Base-by-base conservation (phyloP, 208 protist genomes). In the Leishmania tarentolae region DNA sequence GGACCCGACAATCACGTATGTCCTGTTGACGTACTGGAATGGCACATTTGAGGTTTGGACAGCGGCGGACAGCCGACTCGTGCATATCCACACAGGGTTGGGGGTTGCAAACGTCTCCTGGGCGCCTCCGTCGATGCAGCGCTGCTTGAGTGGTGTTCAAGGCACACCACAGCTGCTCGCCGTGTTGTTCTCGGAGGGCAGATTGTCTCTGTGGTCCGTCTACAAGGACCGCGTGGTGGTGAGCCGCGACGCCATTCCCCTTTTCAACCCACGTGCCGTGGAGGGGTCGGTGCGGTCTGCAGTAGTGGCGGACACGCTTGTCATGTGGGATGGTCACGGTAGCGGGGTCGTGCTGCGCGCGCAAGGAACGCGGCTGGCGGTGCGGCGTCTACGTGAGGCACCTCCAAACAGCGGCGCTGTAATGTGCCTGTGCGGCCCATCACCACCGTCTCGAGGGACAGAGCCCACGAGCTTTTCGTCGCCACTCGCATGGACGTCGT, bases 41-140 rank as follows among this genome's bases (percentile, higher is more conserved):
- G 90, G 92, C 70, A 92, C 89, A 15, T 97, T 97, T 80, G 94
- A 97, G 81, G 90, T 97, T 15, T 97, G 94, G 94, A 93, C 87
- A 76, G 83, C 87, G 15, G 87, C 90, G 72, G 88, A 88, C 44
- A 79, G 83, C 68, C 81, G 86, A 19, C 82, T 97, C 75, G 87
- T 97, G 83, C 92, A 95, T 84, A 83, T 90, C 31, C 90, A 93
- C 86, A 86, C 87, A 65, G 92, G 91, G 53, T 85, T 94, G 69
- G 90, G 91, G 68, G 88, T 97, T n/a, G 84, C 87, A 7, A 85
- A 90, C 79, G 90, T 91, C 57, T 91, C 91, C 35, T 97, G 94
- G 94, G 94, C 91, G 11, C 94, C 94, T n/a, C 71, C 83, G 52
- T 78, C 79, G 28, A 90, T 95, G 84, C 76, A 89, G 17, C 79